Evolutionary conservation across 306 rosid genomes (phyloP).

Genomic region (Trifolium subterraneum): DNA sequence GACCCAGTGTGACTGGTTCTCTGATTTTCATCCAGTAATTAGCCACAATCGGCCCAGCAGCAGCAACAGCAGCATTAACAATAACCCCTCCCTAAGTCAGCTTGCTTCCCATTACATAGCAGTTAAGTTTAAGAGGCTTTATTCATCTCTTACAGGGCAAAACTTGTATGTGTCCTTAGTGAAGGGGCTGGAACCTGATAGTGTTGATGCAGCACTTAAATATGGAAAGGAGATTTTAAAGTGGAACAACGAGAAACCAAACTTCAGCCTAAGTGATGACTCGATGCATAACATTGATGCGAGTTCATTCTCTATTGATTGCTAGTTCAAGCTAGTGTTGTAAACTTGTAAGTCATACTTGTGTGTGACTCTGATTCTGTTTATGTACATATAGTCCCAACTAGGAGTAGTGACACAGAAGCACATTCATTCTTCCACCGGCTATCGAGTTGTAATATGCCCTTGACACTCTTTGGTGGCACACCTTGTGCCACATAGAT

Average conservation of each 20-base stretch:
- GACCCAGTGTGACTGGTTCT: no score
- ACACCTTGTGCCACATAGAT: constrained; percentile 25
- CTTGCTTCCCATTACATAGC: constrained; percentile 76
- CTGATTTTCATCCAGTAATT: no score
- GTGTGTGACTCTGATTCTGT: constrained; percentile 36
- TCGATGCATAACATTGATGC: constrained; percentile 76
- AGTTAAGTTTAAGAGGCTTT: constrained; percentile 89
- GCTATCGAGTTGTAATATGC: constrained; percentile 39
- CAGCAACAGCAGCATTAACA: no score
- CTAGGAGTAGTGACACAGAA: constrained; percentile 40
- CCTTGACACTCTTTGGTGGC: constrained; percentile 13
- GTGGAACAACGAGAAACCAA: constrained; percentile 87
- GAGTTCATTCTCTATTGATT: constrained; percentile 64
- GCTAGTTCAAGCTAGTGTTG: constrained; percentile 42
- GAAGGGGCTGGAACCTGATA: constrained; percentile 75
- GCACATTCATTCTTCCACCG: constrained; percentile 28
- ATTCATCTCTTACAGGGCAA: constrained; percentile 72
- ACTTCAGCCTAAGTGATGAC: constrained; percentile 81
- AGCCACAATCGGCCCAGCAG: no score
- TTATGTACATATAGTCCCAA: constrained; percentile 46
- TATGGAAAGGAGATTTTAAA: constrained; percentile 86
- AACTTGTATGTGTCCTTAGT: constrained; percentile 80
- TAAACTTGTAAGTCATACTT: constrained; percentile 15
- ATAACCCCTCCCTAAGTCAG: constrained; percentile 72
- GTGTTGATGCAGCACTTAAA: constrained; percentile 80